Conservation (phyloP, 2,329 filamentous ascomycete species). For the Verticillium albo-atrum region DNA sequence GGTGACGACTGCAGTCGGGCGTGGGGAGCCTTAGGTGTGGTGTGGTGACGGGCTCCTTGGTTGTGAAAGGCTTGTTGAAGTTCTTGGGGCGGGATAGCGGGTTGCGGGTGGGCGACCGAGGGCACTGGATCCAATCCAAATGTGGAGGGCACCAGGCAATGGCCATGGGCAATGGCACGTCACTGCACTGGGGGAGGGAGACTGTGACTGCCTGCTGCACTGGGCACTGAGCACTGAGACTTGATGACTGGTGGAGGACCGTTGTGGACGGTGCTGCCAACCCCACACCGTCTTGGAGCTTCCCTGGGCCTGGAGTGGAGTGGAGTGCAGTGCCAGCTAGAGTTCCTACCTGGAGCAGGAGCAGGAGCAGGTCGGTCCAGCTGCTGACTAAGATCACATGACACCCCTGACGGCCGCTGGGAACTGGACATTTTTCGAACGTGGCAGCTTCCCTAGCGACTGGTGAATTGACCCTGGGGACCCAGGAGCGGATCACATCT, state of each 20-base stretch:
- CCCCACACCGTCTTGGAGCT: not conserved
- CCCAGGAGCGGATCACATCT: constrained; percentile 6
- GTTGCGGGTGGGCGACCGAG: not conserved
- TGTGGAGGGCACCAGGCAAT: not conserved
- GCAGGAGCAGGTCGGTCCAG: too few relatives aligned
- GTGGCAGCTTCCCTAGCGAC: constrained; percentile 42
- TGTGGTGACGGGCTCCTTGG: not conserved
- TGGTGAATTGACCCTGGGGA: constrained; percentile 11
- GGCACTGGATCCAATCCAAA: not conserved
- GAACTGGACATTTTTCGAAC: constrained; percentile 38
- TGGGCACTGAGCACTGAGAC: not conserved
- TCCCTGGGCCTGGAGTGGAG: not conserved
- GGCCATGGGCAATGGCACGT: not conserved
- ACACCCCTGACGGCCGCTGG: constrained; percentile 22
- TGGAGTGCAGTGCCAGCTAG: not conserved
- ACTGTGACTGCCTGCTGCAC: not conserved
- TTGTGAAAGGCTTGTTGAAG: not conserved
- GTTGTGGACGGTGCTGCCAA: not conserved
- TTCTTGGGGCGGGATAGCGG: not conserved
- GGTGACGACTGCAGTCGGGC: not conserved
- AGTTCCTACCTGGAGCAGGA: too few relatives aligned
- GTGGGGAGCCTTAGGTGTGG: not conserved
- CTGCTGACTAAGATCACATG: constrained; percentile 24
- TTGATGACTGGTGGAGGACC: not conserved
- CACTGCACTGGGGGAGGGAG: not conserved